Conservation (phyloP, 2,329 filamentous ascomycete species). For the Aspergillus caelatus region DNA sequence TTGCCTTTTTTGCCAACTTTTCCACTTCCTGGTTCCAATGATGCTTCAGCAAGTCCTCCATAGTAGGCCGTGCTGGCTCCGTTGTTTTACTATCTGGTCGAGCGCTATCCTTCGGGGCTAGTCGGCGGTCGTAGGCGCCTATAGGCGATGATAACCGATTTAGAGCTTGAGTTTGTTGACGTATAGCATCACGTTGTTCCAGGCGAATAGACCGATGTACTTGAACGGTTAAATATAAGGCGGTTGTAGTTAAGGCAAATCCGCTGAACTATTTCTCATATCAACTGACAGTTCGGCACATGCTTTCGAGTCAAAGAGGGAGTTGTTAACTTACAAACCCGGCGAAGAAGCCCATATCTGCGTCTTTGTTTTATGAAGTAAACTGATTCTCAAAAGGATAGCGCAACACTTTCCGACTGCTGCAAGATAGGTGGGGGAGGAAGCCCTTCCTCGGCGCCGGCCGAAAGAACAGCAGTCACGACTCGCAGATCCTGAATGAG, state of each 20-base stretch:
- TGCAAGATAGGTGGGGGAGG: neutral
- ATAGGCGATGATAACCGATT: slow-evolving; percentile 42
- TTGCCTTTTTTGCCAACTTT: slow-evolving; percentile 65
- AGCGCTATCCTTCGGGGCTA: slow-evolving; percentile 20
- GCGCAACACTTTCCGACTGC: neutral
- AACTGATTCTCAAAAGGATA: neutral
- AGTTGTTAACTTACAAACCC: slow-evolving; percentile 66
- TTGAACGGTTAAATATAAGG: slow-evolving; percentile 72
- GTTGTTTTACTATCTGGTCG: neutral
- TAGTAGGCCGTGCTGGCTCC: slow-evolving; percentile 40
- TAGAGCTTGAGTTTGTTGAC: slow-evolving; percentile 46
- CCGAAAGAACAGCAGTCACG: slow-evolving; percentile 1
- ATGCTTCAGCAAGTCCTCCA: slow-evolving; percentile 72
- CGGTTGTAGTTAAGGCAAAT: slow-evolving; percentile 71
- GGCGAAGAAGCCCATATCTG: slow-evolving; percentile 25
- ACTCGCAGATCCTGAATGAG: neutral
- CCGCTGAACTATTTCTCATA: slow-evolving; percentile 64
- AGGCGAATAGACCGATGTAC: slow-evolving; percentile 70
- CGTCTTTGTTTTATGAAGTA: neutral
- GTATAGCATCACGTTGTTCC: slow-evolving; percentile 47
- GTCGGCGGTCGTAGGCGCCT: slow-evolving; percentile 39
- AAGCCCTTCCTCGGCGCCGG: neutral
- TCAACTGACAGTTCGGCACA: slow-evolving; percentile 7
- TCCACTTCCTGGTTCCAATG: slow-evolving; percentile 77
- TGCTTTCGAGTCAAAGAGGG: neutral